Evolutionary conservation across 2,329 filamentous ascomycete species (phyloP).

Genomic region (Monascus ruber): DNA sequence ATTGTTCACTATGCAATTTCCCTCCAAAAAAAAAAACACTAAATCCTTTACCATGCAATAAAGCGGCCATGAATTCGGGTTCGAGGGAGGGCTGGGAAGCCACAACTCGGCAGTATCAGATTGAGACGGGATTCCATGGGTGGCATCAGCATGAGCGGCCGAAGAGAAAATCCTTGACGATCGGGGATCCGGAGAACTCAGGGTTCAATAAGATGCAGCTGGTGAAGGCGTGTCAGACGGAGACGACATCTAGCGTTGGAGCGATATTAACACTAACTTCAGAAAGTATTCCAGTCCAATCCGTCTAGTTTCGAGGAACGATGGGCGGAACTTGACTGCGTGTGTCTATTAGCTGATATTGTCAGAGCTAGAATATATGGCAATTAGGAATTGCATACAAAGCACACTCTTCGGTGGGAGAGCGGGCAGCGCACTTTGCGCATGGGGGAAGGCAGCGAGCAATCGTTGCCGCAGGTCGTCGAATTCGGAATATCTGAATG

Average conservation of each 20-base stretch:
- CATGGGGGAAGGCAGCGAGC: slow-evolving; percentile 69
- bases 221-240: background rate
- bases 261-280: slow-evolving; percentile 50
- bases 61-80: no score
- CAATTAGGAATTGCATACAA: slow-evolving; percentile 41
- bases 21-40: no score
- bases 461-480: slow-evolving; percentile 67
- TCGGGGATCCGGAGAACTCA: slow-evolving; percentile 82
- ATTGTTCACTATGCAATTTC: no score
- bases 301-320: slow-evolving; percentile 75
- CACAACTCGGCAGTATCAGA: no score
- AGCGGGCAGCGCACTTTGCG: slow-evolving; percentile 72
- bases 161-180: slow-evolving; percentile 85
- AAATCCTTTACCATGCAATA: no score
- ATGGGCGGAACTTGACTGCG: slow-evolving; percentile 57
- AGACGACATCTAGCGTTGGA: background rate
- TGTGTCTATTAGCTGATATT: no score
- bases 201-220: slow-evolving; percentile 88
- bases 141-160: slow-evolving; percentile 22
- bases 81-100: no score
- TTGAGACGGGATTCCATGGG: no score
- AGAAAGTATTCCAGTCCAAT: slow-evolving; percentile 82
- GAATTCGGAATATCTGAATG: slow-evolving; percentile 74
- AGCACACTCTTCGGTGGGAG: slow-evolving; percentile 86
- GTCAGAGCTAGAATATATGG: background rate